These are phyloP conservation scores for Exophiala bonariae DNA, from an alignment of 2,329 filamentous ascomycete genomes.

Conservation along the genomic window DNA sequence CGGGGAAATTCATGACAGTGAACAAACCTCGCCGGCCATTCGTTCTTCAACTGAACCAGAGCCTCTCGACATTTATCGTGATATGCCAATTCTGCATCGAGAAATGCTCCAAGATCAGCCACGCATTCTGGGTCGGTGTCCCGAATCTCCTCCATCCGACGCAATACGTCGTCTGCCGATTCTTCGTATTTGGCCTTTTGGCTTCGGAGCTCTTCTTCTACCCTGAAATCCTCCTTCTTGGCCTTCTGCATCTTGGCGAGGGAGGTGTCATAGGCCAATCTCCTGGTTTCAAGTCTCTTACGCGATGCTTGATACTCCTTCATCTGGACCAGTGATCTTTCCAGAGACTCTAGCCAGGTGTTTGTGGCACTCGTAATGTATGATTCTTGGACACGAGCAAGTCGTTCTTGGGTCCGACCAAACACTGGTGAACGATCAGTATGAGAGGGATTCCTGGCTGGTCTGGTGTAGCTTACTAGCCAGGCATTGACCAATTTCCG, in stretches of 20 bases:
- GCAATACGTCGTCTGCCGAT: constrained; percentile 84
- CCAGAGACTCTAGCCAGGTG: constrained; percentile 88
- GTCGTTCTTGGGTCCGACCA: constrained; percentile 83
- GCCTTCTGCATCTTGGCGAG: constrained; percentile 88
- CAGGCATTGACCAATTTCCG: constrained; percentile 86
- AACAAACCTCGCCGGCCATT: constrained; percentile 65
- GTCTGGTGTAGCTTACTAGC: constrained; percentile 53
- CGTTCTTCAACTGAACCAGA: constrained; percentile 66
- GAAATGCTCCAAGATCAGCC: constrained; percentile 73
- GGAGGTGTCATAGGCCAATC: constrained; percentile 87
- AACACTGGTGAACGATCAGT: constrained; percentile 52
- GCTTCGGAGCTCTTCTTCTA: constrained; percentile 86
- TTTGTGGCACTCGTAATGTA: constrained; percentile 76
- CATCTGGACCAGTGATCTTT: constrained; percentile 88
- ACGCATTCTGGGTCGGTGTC: constrained; percentile 84
- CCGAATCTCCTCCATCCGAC: constrained; percentile 95
- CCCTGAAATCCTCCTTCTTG: constrained; percentile 88
- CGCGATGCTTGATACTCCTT: constrained; percentile 93
- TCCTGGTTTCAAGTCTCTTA: constrained; percentile 89
- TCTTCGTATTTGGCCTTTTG: constrained; percentile 97
- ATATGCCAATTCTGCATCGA: constrained; percentile 87
- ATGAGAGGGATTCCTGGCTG: background rate
- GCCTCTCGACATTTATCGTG: constrained; percentile 89
- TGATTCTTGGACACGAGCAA: constrained; percentile 80
- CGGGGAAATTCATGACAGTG: constrained; percentile 26